Evolutionary conservation across 345 rosid genomes (phyloP).

Genomic region (Euphorbia peplus): DNA sequence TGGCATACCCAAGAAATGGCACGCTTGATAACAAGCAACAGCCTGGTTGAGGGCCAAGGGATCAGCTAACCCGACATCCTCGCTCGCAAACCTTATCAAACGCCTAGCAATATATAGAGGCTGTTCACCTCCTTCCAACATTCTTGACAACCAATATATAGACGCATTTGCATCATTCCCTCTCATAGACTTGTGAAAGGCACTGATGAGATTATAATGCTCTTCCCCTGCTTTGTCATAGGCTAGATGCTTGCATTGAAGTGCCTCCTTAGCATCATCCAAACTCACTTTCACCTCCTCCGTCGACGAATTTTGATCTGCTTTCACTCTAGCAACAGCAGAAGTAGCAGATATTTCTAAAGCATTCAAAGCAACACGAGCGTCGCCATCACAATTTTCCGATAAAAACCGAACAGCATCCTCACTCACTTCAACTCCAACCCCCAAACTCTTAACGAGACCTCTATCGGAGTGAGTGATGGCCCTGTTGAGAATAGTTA

Average conservation of each 20-base stretch:
- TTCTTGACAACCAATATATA: constrained; percentile 76
- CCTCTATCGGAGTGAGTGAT: constrained; percentile 44
- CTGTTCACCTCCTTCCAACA: constrained; percentile 83
- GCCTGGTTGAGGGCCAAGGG: constrained; percentile 74
- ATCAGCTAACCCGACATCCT: constrained; percentile 81
- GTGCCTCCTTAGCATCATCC: constrained; percentile 82
- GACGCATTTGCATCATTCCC: constrained; percentile 79
- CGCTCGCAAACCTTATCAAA: constrained; percentile 76
- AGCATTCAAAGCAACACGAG: constrained; percentile 74
- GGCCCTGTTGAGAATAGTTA: constrained; percentile 53
- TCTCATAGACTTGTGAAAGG: constrained; percentile 83
- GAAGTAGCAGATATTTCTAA: constrained; percentile 65
- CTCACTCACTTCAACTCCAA: constrained; percentile 34
- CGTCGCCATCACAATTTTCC: constrained; percentile 73
- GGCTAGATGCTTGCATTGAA: constrained; percentile 73
- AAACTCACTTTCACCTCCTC: constrained; percentile 28
- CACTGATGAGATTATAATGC: constrained; percentile 80
- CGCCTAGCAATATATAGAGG: constrained; percentile 87
- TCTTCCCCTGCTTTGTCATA: constrained; percentile 83
- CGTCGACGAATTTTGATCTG: neutral
- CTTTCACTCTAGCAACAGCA: constrained; percentile 39
- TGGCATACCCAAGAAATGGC: constrained; percentile 85
- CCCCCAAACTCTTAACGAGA: constrained; percentile 30
- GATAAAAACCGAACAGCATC: constrained; percentile 57
- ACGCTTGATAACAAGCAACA: constrained; percentile 87